Percentiles rank a stretch among this genome's conserved stretches.
Conservation (phyloP, 2,329 filamentous ascomycete genomes). For the Ramularia collo-cygni region DNA sequence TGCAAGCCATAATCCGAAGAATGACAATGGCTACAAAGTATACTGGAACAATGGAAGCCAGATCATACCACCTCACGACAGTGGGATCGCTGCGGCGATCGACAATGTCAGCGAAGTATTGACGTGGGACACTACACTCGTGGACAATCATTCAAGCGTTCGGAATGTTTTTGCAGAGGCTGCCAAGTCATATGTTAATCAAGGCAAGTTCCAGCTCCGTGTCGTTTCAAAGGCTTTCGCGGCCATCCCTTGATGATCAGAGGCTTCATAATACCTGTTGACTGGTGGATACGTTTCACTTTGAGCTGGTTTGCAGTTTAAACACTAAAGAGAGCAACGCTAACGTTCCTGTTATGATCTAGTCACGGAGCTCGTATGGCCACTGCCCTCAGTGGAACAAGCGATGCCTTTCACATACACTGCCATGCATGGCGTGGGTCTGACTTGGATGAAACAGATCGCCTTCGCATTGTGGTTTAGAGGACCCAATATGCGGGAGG, state of each 20-base stretch:
- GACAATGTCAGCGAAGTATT: slow-evolving; percentile 47
- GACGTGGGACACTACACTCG: slow-evolving; percentile 40
- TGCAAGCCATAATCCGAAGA: slow-evolving; percentile 57
- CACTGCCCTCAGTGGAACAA: slow-evolving; percentile 15
- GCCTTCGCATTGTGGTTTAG: slow-evolving; percentile 29
- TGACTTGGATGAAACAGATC: slow-evolving; percentile 41
- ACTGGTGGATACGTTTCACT: too few species aligned
- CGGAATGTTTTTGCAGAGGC: slow-evolving; percentile 38
- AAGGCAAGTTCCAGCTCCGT: slow-evolving; percentile 11
- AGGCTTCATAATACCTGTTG: too few species aligned
- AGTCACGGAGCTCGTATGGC: slow-evolving; percentile 20
- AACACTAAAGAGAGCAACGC: too few species aligned
- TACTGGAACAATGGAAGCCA: slow-evolving; percentile 60
- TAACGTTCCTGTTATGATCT: neutral
- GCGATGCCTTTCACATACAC: slow-evolving; percentile 46
- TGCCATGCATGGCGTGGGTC: slow-evolving; percentile 51
- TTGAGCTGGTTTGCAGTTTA: too few species aligned
- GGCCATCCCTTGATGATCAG: too few species aligned
- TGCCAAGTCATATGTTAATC: slow-evolving; percentile 37
- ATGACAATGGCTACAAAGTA: slow-evolving; percentile 63
- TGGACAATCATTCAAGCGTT: slow-evolving; percentile 37
- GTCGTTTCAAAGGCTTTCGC: too few species aligned
- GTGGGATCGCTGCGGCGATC: slow-evolving; percentile 52
- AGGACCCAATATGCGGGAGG: slow-evolving; percentile 37
- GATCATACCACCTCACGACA: slow-evolving; percentile 57